A percentile compares a stretch with the other conserved stretches of the same genome.
Conservation (phyloP, 1,139 yeast species). For the Zhuliangozyma parablackwelliae region DNA sequence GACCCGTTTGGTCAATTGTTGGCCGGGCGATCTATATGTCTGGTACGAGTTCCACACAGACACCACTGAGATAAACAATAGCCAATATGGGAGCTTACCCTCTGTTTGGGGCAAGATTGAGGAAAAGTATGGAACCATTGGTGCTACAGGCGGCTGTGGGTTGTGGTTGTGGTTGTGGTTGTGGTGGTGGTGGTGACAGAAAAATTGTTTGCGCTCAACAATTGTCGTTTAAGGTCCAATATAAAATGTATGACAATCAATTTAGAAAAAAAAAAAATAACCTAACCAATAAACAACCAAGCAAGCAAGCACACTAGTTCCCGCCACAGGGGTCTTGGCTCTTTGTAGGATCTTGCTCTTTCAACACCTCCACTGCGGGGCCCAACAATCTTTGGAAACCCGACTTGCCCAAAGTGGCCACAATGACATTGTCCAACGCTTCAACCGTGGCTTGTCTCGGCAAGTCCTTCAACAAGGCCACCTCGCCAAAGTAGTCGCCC, state of each 20-base stretch:
- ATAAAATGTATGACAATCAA: too few species aligned
- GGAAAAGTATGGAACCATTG: constrained; percentile 14
- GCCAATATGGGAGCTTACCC: constrained; percentile 45
- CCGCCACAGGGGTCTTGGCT: constrained; percentile 6
- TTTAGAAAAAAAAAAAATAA: too few species aligned
- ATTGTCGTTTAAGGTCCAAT: too few species aligned
- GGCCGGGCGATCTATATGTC: constrained; percentile 66
- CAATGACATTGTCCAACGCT: constrained; percentile 72
- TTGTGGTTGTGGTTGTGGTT: not conserved
- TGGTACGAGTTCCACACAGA: constrained; percentile 88
- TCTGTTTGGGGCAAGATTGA: constrained; percentile 24
- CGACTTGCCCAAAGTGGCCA: constrained; percentile 84
- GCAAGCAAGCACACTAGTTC: not conserved
- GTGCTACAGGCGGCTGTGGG: too few species aligned
- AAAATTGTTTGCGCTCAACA: too few species aligned
- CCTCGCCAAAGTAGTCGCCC: constrained; percentile 96
- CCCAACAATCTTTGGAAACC: constrained; percentile 94
- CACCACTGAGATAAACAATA: constrained; percentile 69
- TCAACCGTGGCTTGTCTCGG: constrained; percentile 94
- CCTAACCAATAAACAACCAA: too few species aligned
- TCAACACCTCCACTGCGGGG: constrained; percentile 78
- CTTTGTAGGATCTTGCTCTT: constrained; percentile 74
- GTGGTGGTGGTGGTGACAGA: too few species aligned
- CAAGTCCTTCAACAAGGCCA: constrained; percentile 83
- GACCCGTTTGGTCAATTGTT: constrained; percentile 64